phyloP scores from a whole-genome alignment of 2,329 filamentous ascomycete genomes.

The Alternaria brassicae region DNA sequence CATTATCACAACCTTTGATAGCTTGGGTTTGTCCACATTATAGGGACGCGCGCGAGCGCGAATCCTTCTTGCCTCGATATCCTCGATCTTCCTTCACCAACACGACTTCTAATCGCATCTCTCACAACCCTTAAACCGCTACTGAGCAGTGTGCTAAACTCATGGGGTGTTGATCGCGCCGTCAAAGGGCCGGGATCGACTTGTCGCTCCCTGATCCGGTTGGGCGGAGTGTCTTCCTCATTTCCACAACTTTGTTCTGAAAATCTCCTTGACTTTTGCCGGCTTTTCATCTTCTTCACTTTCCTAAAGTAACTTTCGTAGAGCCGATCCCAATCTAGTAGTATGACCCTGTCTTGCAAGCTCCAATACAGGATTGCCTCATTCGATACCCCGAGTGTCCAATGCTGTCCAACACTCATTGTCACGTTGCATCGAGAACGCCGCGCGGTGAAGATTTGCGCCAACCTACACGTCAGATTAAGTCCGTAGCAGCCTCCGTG shows the following conservation, averaged over 20 bases:
- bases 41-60: neutral
- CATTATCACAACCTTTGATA: neutral
- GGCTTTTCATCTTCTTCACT: conserved; percentile 3
- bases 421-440: conserved; percentile 6
- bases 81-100: neutral
- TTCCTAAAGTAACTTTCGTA: conserved; percentile 13
- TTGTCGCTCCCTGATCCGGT: neutral
- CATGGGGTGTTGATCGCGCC: conserved; percentile 1
- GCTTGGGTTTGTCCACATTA: neutral
- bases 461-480: neutral
- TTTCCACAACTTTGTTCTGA: neutral
- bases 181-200: neutral
- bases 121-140: neutral
- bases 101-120: neutral
- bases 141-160: neutral
- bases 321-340: conserved; percentile 17
- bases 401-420: conserved; percentile 10
- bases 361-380: conserved; percentile 14
- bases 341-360: conserved; percentile 5
- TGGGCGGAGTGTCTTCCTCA: neutral
- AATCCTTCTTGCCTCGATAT: neutral
- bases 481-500: neutral
- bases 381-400: conserved; percentile 14
- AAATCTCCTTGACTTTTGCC: neutral
- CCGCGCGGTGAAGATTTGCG: neutral